Conservation (phyloP, 2,329 filamentous ascomycete species). For the Mycosphaerella sp. region DNA sequence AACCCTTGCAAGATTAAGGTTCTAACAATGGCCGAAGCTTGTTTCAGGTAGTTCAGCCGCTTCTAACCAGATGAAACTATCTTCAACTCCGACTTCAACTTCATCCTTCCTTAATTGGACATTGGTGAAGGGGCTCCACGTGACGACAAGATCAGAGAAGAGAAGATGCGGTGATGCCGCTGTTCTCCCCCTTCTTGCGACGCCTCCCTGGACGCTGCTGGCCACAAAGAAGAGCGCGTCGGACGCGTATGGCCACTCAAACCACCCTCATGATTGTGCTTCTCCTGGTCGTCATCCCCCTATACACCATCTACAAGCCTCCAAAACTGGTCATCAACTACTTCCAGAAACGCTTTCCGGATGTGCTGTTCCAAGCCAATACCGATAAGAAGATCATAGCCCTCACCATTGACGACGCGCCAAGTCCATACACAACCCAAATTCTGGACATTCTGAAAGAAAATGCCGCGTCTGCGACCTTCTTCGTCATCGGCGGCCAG, state of each 20-base stretch:
- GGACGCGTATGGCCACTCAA: conserved; percentile 30
- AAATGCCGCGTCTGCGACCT: conserved; percentile 68
- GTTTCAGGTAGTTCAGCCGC: neutral
- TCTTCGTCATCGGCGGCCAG: conserved; percentile 83
- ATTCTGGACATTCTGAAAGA: conserved; percentile 62
- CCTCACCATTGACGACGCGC: conserved; percentile 81
- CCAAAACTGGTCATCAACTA: conserved; percentile 64
- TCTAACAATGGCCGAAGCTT: too few relatives aligned
- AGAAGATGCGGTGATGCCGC: conserved; percentile 28
- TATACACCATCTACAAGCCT: conserved; percentile 76
- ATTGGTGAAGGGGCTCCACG: too few relatives aligned
- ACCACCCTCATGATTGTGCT: conserved; percentile 22
- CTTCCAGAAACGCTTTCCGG: conserved; percentile 65
- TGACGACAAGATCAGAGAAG: neutral
- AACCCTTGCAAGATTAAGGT: too few relatives aligned
- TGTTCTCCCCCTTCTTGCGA: conserved; percentile 31
- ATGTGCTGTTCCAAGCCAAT: conserved; percentile 68
- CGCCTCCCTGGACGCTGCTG: conserved; percentile 31
- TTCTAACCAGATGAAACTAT: neutral
- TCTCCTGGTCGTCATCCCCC: conserved; percentile 34
- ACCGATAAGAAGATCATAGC: conserved; percentile 62
- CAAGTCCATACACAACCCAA: conserved; percentile 63
- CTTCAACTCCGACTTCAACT: neutral
- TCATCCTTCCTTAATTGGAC: neutral
- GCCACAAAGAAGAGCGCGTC: conserved; percentile 28